phyloP scores from a whole-genome alignment of 108 stramenopile species.

The Skeletonema marinoi region DNA sequence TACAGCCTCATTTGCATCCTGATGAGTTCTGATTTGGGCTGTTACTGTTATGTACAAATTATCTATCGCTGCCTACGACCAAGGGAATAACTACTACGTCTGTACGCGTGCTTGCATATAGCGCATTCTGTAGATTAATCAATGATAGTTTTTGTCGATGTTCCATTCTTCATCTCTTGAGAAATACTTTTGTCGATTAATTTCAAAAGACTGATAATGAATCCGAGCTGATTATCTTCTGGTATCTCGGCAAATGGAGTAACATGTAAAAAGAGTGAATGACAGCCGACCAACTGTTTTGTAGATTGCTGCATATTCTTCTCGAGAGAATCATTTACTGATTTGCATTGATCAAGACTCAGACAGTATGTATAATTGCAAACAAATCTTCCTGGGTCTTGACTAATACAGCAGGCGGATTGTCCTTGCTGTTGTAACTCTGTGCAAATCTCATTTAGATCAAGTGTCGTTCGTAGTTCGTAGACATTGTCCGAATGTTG shows the following conservation, averaged over 20 bases:
- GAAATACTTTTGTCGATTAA: conserved; percentile 5
- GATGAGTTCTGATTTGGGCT: no score
- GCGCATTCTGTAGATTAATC: no score
- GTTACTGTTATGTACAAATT: no score
- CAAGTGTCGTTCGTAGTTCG: conserved; percentile 54
- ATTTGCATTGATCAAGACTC: conserved; percentile 57
- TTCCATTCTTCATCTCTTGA: background rate
- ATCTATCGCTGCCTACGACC: no score
- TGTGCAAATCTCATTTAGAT: conserved; percentile 33
- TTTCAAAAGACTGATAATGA: conserved; percentile 54
- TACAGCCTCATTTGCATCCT: no score
- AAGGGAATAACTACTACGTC: no score
- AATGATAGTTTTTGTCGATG: background rate
- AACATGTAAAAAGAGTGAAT: conserved; percentile 79
- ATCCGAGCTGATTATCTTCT: conserved; percentile 52
- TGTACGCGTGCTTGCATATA: no score
- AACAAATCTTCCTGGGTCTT: conserved; percentile 85
- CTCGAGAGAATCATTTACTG: conserved; percentile 6
- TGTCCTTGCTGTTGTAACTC: conserved; percentile 21
- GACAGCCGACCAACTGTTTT: background rate
- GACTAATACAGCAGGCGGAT: conserved; percentile 37
- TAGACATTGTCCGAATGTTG: conserved; percentile 39
- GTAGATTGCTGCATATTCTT: background rate
- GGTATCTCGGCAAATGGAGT: conserved; percentile 57
- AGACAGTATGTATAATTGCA: conserved; percentile 86